Conservation (phyloP, 23 red algal genomes). For the Gracilaria vermiculophylla region DNA sequence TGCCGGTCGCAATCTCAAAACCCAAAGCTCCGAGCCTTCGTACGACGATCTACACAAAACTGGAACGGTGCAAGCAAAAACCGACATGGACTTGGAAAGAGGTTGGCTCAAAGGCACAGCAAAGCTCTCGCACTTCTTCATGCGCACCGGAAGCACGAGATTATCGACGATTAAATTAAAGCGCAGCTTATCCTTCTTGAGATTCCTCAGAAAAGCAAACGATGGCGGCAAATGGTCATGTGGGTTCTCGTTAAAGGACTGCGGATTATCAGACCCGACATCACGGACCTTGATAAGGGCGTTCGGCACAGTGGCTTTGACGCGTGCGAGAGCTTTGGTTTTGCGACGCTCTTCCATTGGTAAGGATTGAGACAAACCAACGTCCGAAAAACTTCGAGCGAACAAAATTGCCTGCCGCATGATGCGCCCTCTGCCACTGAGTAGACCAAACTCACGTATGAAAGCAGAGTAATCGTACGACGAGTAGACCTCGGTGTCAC, state of each 20-base stretch:
- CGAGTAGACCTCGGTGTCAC: slow-evolving; percentile 91
- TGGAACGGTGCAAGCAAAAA: slow-evolving; percentile 65
- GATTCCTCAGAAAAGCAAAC: slow-evolving; percentile 71
- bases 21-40: slow-evolving; percentile 57
- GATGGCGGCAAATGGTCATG: not conserved
- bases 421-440: slow-evolving; percentile 68
- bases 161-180: slow-evolving; percentile 57
- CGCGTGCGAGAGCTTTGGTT: not conserved
- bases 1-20: slow-evolving; percentile 28
- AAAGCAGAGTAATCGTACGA: slow-evolving; percentile 93
- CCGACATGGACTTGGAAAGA: slow-evolving; percentile 18
- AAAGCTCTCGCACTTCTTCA: slow-evolving; percentile 44
- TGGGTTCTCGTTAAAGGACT: not conserved
- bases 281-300: slow-evolving; percentile 57
- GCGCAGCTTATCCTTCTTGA: slow-evolving; percentile 40
- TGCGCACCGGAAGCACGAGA: slow-evolving; percentile 22
- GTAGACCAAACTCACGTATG: slow-evolving; percentile 81
- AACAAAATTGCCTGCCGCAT: slow-evolving; percentile 69
- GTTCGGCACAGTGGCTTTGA: slow-evolving; percentile 51
- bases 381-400: slow-evolving; percentile 70
- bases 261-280: slow-evolving; percentile 9
- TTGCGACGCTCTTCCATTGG: not conserved
- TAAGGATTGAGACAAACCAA: slow-evolving; percentile 63
- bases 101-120: slow-evolving; percentile 41
- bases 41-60: slow-evolving; percentile 57